A percentile compares a stretch with the other conserved stretches of the same genome.
These are phyloP conservation scores for Blastobotrys ciferrii DNA, from an alignment of 1,139 yeast genomes.

Conservation along the genomic window DNA sequence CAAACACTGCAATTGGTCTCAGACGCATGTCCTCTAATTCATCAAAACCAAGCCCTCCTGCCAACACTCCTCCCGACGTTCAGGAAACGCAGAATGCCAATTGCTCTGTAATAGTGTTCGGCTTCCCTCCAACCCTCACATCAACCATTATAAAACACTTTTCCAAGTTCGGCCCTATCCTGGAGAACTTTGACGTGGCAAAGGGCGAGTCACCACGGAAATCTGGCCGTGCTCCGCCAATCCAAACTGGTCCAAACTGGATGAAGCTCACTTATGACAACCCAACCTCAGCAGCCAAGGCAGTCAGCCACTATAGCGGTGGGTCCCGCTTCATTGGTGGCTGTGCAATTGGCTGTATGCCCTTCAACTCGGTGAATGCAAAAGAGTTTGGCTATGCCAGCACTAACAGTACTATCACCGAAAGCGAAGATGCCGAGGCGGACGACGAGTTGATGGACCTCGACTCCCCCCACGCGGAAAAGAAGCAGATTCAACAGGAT, in stretches of 20 bases:
- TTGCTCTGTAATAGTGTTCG: conserved; percentile 74
- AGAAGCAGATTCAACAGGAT: conserved; percentile 2
- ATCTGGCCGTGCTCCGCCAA: conserved; percentile 52
- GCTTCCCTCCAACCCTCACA: conserved; percentile 78
- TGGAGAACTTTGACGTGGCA: conserved; percentile 63
- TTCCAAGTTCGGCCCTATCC: conserved; percentile 72
- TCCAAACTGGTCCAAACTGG: conserved; percentile 86
- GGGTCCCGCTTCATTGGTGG: conserved; percentile 7
- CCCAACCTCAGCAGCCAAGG: conserved; percentile 74
- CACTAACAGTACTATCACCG: conserved; percentile 28
- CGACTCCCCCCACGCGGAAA: conserved; percentile 13
- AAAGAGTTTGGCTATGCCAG: conserved; percentile 27
- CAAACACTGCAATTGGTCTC: conserved; percentile 1
- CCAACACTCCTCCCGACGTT: background rate
- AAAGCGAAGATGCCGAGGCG: conserved; percentile 32
- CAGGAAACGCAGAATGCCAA: conserved; percentile 25
- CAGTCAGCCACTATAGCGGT: conserved; percentile 40
- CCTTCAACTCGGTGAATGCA: conserved; percentile 47
- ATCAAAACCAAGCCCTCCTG: background rate
- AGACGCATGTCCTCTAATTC: conserved; percentile 2
- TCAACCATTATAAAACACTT: conserved; percentile 70
- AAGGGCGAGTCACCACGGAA: conserved; percentile 23
- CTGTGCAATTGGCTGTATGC: conserved; percentile 65
- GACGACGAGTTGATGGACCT: conserved; percentile 28
- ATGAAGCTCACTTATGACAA: conserved; percentile 79